Percentiles rank a stretch among this genome's conserved stretches.
Evolutionary conservation across 2,329 filamentous ascomycete species (phyloP).

Genomic region (Akanthomyces muscarius): DNA sequence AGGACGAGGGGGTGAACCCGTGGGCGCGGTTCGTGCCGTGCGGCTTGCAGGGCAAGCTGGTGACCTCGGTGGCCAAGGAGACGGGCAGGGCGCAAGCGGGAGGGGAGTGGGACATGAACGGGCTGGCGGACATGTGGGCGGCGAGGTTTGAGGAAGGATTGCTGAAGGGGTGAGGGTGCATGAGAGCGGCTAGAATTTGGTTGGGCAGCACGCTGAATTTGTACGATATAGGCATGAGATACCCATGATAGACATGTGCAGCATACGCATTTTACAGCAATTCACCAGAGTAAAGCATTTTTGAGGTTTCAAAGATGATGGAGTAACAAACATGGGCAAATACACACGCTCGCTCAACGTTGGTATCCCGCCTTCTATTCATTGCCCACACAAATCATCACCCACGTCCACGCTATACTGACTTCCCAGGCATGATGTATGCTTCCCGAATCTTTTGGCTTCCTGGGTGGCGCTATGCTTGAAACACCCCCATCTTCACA

Average conservation of each 20-base stretch:
- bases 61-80: conserved; percentile 68
- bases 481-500: too few species aligned
- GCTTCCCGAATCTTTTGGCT: too few species aligned
- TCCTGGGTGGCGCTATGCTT: too few species aligned
- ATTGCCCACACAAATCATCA: too few species aligned
- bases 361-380: too few species aligned
- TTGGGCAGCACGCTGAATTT: neutral
- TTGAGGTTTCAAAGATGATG: too few species aligned
- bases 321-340: too few species aligned
- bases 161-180: neutral
- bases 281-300: neutral
- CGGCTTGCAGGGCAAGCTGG: conserved; percentile 73
- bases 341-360: too few species aligned
- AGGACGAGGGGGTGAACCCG: conserved; percentile 39
- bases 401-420: too few species aligned
- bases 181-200: neutral
- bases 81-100: conserved; percentile 24
- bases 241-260: neutral
- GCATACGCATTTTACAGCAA: conserved; percentile 7
- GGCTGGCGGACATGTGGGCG: conserved; percentile 32
- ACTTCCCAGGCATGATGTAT: too few species aligned
- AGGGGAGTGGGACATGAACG: conserved; percentile 26
- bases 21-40: conserved; percentile 80
- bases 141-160: conserved; percentile 33
- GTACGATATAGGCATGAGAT: conserved; percentile 1